Base-by-base conservation (phyloP, 768 basidiomycete genomes). In the Neoboletus magnificus region DNA sequence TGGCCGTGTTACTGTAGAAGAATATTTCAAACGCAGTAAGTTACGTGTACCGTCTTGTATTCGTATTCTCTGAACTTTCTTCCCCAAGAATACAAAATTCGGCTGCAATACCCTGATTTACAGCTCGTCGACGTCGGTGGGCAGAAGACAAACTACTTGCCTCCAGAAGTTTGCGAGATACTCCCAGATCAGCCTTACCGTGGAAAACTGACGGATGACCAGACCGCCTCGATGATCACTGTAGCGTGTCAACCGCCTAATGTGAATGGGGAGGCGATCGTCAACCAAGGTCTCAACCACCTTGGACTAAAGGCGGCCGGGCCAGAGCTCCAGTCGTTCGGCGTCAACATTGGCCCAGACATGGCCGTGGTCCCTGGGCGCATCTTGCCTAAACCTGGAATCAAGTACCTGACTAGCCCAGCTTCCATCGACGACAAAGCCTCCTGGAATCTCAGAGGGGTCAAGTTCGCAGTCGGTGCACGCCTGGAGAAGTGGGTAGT, bases 401-500 rank as follows among this genome's bases (percentile, higher is more conserved):
- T 83, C 46, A 71, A 64, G 16, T 82, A 82, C 58, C 65, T 59
- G 4, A 55, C 66, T 11, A 70, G 71, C 32, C 52, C 67, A 4
- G 63, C 60, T 4, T 27, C 53, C 25, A 71, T 81, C 22, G 77
- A 81, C 56, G 75, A 80, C 1, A 70, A 63, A 47, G 81, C 81
- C 32, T 76, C 78, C 45, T 82, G 81, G 81, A 82, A 83, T 56
- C 64, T 83, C 46, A 71, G 80, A 45, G 76, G 78, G 42, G 77
- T 71, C 78, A 82, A 79, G 60, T 92, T 92, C 63, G 72, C 81
- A 3, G 70, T 66, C 25, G 87, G 87, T 11, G 82, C 76, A 8
- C 70, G 62, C 15, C 68, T 93, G 47, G 73, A 74, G 23, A 81
- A 80, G 23, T 91, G 89, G 87, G 80, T 77, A 1, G 85, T 91